phyloP scores from a whole-genome alignment of 306 rosid species.

The Cicer chorassanicum region DNA sequence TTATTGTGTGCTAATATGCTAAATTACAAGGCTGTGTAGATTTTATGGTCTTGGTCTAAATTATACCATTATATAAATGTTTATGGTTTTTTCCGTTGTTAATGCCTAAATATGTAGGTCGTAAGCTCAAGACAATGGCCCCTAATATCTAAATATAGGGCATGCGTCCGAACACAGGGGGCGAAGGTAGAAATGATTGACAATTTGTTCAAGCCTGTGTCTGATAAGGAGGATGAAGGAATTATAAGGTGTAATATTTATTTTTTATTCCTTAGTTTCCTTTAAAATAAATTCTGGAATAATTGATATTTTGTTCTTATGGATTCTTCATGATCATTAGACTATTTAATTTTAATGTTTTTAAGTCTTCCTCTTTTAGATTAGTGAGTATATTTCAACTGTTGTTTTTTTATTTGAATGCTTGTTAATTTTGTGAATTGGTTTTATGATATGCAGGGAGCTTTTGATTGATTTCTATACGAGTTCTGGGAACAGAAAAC shows the following conservation, averaged over 20 bases:
- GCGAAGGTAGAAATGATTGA: constrained; percentile 91
- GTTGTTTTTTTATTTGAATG: neutral
- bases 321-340: neutral
- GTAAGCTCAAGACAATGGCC: constrained; percentile 97
- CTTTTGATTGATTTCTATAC: constrained; percentile 71
- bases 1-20: neutral
- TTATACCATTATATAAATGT: neutral
- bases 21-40: neutral
- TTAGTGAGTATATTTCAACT: neutral
- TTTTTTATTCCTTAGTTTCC: neutral
- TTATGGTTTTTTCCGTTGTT: neutral
- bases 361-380: neutral
- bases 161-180: constrained; percentile 86
- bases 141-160: constrained; percentile 81
- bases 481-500: constrained; percentile 78
- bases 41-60: neutral
- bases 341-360: neutral
- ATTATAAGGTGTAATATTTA: constrained; percentile 66
- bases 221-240: constrained; percentile 80
- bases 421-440: neutral
- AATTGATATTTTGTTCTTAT: neutral
- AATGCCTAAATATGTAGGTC: constrained; percentile 56
- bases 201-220: constrained; percentile 66
- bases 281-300: neutral
- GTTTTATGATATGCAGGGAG: constrained; percentile 65